phyloP scores from a whole-genome alignment of 352 stramenopile genomes.

The Aphanomyces astaci region DNA sequence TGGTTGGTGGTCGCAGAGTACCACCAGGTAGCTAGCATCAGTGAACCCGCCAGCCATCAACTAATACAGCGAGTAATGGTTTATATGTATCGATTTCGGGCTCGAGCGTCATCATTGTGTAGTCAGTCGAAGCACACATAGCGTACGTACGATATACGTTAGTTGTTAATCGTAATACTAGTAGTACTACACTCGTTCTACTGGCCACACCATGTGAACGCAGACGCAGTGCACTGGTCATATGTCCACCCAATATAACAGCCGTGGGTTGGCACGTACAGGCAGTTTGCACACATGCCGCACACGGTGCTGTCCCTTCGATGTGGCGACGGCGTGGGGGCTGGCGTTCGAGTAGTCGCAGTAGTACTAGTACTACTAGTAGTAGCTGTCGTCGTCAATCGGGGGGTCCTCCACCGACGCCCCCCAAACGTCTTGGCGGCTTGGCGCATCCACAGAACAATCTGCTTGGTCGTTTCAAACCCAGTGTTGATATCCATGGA shows the following conservation, averaged over 20 bases:
- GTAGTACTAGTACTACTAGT: too few relatives aligned
- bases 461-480: conserved; percentile 4
- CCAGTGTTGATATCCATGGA: conserved; percentile 35
- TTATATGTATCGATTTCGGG: too few relatives aligned
- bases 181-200: neutral
- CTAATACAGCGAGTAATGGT: too few relatives aligned
- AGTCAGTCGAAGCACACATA: too few relatives aligned
- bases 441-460: neutral
- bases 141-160: too few relatives aligned
- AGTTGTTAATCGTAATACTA: too few relatives aligned
- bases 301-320: neutral
- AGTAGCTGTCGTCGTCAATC: neutral
- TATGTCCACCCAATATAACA: conserved; percentile 17
- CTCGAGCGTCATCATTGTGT: too few relatives aligned
- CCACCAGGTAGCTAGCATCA: too few relatives aligned
- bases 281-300: conserved; percentile 15
- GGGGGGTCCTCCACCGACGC: too few relatives aligned
- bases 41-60: too few relatives aligned
- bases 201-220: conserved; percentile 18
- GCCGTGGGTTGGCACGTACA: conserved; percentile 1
- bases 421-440: neutral
- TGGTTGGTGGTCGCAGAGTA: too few relatives aligned
- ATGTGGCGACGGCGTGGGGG: neutral
- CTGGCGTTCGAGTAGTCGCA: neutral
- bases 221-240: conserved; percentile 1